A percentile compares a stretch with the other conserved stretches of the same genome.
phyloP scores from a whole-genome alignment of 805 yeast species.

The Wickerhamomyces ciferrii region DNA sequence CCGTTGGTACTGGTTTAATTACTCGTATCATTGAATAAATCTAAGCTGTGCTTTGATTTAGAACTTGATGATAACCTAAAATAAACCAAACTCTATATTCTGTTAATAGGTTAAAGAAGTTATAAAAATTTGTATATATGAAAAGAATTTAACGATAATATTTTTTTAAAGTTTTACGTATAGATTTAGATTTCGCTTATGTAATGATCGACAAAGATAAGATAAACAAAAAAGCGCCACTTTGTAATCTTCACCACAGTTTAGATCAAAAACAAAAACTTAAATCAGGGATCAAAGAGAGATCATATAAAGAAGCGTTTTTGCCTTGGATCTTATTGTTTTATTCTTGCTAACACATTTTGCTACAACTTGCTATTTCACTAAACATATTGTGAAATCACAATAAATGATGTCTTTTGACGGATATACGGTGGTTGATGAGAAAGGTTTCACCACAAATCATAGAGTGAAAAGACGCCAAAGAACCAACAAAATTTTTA shows the following conservation, averaged over 20 bases:
- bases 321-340: too few relatives aligned
- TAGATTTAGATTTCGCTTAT: neutral
- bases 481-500: too few relatives aligned
- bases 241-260: too few relatives aligned
- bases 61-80: too few relatives aligned
- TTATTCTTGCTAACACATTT: too few relatives aligned
- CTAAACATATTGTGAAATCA: too few relatives aligned
- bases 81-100: too few relatives aligned
- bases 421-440: neutral
- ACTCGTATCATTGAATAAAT: conserved; percentile 73
- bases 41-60: neutral
- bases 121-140: neutral
- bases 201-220: neutral
- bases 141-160: neutral
- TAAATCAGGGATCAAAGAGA: too few relatives aligned
- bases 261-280: too few relatives aligned
- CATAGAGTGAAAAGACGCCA: neutral
- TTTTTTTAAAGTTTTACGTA: too few relatives aligned
- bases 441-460: neutral
- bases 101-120: neutral
- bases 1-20: conserved; percentile 97
- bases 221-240: neutral
- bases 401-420: neutral
- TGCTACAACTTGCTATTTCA: too few relatives aligned
- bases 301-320: too few relatives aligned